Base-by-base conservation (phyloP, 1,284 basidiomycete genomes). In the Apiotrichum gracile region DNA sequence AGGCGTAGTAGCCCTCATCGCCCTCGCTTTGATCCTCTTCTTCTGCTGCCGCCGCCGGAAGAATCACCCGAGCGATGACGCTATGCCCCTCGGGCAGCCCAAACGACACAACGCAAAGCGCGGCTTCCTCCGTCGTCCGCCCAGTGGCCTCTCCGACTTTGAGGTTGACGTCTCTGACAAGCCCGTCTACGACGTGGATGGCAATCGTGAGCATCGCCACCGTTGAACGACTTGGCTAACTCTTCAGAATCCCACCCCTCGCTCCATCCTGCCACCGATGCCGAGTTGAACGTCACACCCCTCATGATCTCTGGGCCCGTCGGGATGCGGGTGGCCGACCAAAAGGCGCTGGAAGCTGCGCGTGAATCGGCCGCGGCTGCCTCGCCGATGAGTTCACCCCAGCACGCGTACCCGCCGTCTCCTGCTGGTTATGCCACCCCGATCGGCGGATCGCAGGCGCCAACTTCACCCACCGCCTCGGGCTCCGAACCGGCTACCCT, bases 11-110 rank as follows among this genome's bases (percentile, higher is more conserved):
- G 49, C 24, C 17, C 33, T 44, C 19, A 19, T 35, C 24, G 29
- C 33, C 16, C 22, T 43, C 26, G 41, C 31, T 5, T 22, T 49
- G 5, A 16, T 44, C 13, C 12, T 50, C 34, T 50, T 42, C 41
- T 50, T 50, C 41, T 50, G 49, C 41, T 44, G 41, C 24, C 34
- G 31, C 42, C 41, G 33, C 19, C 22, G 31, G 22, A 35, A 27
- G 41, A 5, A 21, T 9, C 29, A 41, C 19, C 2, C 22, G 2
- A 12, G 25, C 14, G 40, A 27, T 17, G n/a, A 31, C 29, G 14
- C 29, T 6, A n/a, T 22, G 21, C 29, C 43, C 7, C 29, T 34
- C 21, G 43, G 6, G 3, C 19, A 33, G 27, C 6, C 27, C 19
- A 17, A 19, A 10, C 24, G 25, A 22, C 7, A 9, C 24, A 19